These are phyloP conservation scores for Elsinoe australis DNA, from an alignment of 2,329 filamentous ascomycete species.

Conservation along the genomic window DNA sequence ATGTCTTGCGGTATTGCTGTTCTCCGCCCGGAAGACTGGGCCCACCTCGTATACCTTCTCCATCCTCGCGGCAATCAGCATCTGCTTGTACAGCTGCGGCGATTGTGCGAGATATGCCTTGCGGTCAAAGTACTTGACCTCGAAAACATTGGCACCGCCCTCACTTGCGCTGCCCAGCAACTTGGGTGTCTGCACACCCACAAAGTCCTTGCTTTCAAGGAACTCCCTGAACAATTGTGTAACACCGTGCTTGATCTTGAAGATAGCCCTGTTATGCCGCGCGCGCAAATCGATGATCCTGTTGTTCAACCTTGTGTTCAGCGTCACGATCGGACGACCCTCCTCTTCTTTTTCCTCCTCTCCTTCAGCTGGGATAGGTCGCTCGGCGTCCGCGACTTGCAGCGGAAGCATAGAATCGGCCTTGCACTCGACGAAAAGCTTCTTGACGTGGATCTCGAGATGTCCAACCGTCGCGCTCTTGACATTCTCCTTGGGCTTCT, in stretches of 20 bases:
- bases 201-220: slow-evolving; percentile 65
- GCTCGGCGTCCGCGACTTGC: slow-evolving; percentile 47
- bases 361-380: slow-evolving; percentile 41
- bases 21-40: slow-evolving; percentile 78
- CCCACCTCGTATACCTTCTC: slow-evolving; percentile 72
- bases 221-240: slow-evolving; percentile 70
- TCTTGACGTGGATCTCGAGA: slow-evolving; percentile 80
- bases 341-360: slow-evolving; percentile 47
- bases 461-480: slow-evolving; percentile 75
- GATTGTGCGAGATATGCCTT: slow-evolving; percentile 73
- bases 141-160: slow-evolving; percentile 87
- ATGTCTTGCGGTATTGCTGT: slow-evolving; percentile 75
- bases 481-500: slow-evolving; percentile 77
- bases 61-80: slow-evolving; percentile 70
- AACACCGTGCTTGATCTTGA: slow-evolving; percentile 59
- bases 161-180: slow-evolving; percentile 85
- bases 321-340: slow-evolving; percentile 61
- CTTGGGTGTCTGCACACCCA: slow-evolving; percentile 81
- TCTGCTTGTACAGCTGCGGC: slow-evolving; percentile 82
- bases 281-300: slow-evolving; percentile 86
- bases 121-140: slow-evolving; percentile 80
- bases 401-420: slow-evolving; percentile 55
- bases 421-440: slow-evolving; percentile 68
- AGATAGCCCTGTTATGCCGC: slow-evolving; percentile 83
- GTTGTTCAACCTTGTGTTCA: slow-evolving; percentile 84